phyloP scores from a whole-genome alignment of 768 basidiomycete species.

The Tylopilus rubrobrunneus region DNA sequence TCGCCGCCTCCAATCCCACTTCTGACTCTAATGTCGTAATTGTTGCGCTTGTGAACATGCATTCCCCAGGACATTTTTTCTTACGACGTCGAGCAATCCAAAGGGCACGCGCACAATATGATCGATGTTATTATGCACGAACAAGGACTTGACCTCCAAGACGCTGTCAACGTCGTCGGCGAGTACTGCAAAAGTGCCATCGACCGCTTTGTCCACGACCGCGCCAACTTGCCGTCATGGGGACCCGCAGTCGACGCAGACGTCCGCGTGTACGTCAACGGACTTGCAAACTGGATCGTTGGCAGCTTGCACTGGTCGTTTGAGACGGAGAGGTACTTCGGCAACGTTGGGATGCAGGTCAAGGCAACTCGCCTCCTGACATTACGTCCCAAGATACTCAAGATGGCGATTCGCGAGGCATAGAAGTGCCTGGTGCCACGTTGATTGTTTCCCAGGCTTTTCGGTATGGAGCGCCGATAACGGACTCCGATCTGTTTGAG shows the following conservation, averaged over 20 bases:
- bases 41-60: neutral
- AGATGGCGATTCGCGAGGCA: neutral
- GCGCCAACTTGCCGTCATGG: constrained; percentile 60
- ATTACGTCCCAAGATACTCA: constrained; percentile 40
- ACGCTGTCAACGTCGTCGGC: constrained; percentile 73
- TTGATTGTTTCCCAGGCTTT: neutral
- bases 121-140: constrained; percentile 74
- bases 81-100: constrained; percentile 79
- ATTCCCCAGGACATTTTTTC: constrained; percentile 70
- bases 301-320: constrained; percentile 77
- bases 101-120: constrained; percentile 83
- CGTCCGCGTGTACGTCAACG: constrained; percentile 60
- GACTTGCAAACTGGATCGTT: constrained; percentile 74
- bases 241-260: constrained; percentile 61
- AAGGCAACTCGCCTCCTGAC: constrained; percentile 53
- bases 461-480: neutral
- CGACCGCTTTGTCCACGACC: constrained; percentile 56
- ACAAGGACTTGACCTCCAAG: constrained; percentile 64
- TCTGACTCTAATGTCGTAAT: neutral
- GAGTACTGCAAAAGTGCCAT: constrained; percentile 69
- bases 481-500: too few species aligned
- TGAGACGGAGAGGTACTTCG: constrained; percentile 71
- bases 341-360: constrained; percentile 49
- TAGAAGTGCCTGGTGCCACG: neutral
- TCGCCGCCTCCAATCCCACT: neutral